Evolutionary conservation across 2,329 filamentous ascomycete genomes (phyloP).

Genomic region (Anthostomella pinea): DNA sequence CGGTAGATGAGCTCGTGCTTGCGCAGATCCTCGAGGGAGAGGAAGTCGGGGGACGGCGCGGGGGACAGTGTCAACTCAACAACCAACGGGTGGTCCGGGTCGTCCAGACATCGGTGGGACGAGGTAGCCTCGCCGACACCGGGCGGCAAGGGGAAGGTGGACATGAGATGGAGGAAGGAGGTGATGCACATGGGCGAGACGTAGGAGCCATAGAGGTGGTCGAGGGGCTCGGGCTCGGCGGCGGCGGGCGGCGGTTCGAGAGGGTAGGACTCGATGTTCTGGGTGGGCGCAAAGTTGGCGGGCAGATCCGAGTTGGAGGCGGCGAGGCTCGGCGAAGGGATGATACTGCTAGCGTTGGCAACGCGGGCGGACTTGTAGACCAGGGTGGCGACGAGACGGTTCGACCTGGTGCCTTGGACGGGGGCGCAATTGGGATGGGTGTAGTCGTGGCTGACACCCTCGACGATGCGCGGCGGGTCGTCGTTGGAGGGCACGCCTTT

Average conservation of each 20-base stretch:
- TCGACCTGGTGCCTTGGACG: conserved; percentile 42
- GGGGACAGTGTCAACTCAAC: conserved; percentile 65
- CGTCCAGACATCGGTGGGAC: conserved; percentile 64
- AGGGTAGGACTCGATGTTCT: conserved; percentile 56
- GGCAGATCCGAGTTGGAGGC: conserved; percentile 43
- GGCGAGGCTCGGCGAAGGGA: conserved; percentile 35
- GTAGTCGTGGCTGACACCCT: conserved; percentile 60
- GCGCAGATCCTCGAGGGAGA: conserved; percentile 66
- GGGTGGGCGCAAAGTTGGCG: conserved; percentile 57
- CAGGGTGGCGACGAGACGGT: conserved; percentile 59
- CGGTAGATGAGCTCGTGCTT: conserved; percentile 79
- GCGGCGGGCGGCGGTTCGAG: conserved; percentile 52
- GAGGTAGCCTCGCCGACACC: conserved; percentile 54
- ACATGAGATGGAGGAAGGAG: conserved; percentile 65
- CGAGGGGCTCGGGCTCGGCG: conserved; percentile 56
- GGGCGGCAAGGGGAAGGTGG: conserved; percentile 54
- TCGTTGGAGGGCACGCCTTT: conserved; percentile 60
- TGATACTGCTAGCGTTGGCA: conserved; percentile 29
- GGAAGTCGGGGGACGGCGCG: conserved; percentile 58
- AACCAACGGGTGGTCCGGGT: conserved; percentile 55
- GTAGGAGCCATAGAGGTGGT: conserved; percentile 64
- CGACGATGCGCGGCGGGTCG: conserved; percentile 57
- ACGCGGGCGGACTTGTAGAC: conserved; percentile 52
- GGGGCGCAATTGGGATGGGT: conserved; percentile 63
- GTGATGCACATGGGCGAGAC: conserved; percentile 64